Base-by-base conservation (phyloP, 176 grass and related monocot genomes). In the Oryza nivara region DNA sequence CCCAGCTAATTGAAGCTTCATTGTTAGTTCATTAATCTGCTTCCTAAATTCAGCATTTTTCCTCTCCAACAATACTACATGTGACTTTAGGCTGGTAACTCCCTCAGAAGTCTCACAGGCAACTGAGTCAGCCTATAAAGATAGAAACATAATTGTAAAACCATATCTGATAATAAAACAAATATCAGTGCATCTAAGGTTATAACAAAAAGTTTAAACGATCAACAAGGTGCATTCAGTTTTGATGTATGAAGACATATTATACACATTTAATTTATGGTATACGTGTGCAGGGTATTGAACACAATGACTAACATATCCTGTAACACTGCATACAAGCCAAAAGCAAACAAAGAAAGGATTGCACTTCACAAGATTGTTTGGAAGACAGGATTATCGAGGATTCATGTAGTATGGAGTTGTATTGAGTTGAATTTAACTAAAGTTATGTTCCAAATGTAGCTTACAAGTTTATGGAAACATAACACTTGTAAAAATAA, bases 41-140 rank as follows among this genome's bases (percentile, higher is more conserved):
- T 89, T 94, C 86, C 64, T 99, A 54, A 91, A 83, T 69, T 96
- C 97, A 88, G 81, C 82, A 85, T 94, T 92, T 84, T 92, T 92
- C 34, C 76, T 87, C 72, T 82, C 77, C 73, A 98, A 72, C 65
- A 77, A 90, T 71, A 77, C 48, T 14, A 99, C 66, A 63, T 88
- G 73, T 75, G 93, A 92, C 66, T 89, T 92, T 19, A 95, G 72
- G 9, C 40, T 83, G 25, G 64, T 70, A 80, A 80, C 78, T 90
- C 81, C 85, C 61, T 80, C 67, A 34, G 79, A 43, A 79, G 90
- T 89, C 71, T 87, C 86, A 78, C 97, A 99, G 63, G 84, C 74
- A 80, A 87, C 79, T 79, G 86, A 95, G 32, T 83, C 83, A 84
- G 66, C 86, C 93, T 96, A 64, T 48, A 48, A 74, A 51, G 1